Conservation (phyloP, 2,329 filamentous ascomycete genomes). For the Fusarium kyushuense region DNA sequence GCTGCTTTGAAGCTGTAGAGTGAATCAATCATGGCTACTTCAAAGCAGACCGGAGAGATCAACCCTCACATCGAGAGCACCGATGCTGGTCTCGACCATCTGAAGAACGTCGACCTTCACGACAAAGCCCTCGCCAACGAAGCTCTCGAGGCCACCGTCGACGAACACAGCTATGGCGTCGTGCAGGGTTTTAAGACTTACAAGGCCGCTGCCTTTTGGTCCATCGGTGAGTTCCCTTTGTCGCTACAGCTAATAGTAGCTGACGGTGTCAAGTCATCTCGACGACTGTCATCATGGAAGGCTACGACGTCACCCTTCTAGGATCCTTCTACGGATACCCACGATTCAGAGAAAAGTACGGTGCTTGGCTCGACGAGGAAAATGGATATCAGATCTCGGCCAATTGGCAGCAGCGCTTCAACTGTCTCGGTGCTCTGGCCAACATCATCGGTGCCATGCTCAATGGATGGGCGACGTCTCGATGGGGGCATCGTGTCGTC, state of each 20-base stretch:
- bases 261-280: slow-evolving; percentile 54
- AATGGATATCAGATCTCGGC: slow-evolving; percentile 61
- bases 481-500: slow-evolving; percentile 59
- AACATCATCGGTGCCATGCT: slow-evolving; percentile 57
- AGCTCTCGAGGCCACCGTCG: slow-evolving; percentile 53
- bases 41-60: slow-evolving; percentile 36
- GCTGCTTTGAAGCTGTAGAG: slow-evolving; percentile 12
- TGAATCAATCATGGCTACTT: slow-evolving; percentile 38
- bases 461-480: slow-evolving; percentile 58
- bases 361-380: slow-evolving; percentile 50
- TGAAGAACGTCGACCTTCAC: slow-evolving; percentile 52
- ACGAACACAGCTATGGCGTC: slow-evolving; percentile 54
- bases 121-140: slow-evolving; percentile 55
- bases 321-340: slow-evolving; percentile 61
- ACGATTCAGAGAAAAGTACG: slow-evolving; percentile 56
- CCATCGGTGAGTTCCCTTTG: slow-evolving; percentile 50
- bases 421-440: slow-evolving; percentile 51
- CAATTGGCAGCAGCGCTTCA: slow-evolving; percentile 64
- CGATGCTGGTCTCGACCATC: slow-evolving; percentile 48
- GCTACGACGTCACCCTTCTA: slow-evolving; percentile 63
- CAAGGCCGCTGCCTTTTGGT: slow-evolving; percentile 57
- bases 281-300: slow-evolving; percentile 64
- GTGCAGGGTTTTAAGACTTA: slow-evolving; percentile 55
- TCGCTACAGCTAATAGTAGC: background rate
- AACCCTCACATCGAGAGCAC: slow-evolving; percentile 50